A percentile compares a stretch with the other conserved stretches of the same genome.
Evolutionary conservation across 1,139 yeast genomes (phyloP).

Genomic region (Meyerozyma elateridarum): DNA sequence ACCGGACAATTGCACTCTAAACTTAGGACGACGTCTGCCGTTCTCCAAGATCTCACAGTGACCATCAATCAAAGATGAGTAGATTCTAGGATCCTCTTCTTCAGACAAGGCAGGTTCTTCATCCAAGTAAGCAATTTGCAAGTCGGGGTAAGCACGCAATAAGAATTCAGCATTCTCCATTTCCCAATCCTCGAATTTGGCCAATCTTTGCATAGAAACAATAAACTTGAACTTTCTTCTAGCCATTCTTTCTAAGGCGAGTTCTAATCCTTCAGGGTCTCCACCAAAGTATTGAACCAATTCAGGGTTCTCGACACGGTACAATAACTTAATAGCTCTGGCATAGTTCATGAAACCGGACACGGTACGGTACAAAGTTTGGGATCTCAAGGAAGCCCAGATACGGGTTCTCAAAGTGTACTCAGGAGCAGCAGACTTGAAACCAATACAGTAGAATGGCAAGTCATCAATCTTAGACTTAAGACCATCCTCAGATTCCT

Average conservation of each 20-base stretch:
- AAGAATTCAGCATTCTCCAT: constrained; percentile 97
- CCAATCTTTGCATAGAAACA: constrained; percentile 97
- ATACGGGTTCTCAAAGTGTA: constrained; percentile 97
- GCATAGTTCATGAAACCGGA: constrained; percentile 99
- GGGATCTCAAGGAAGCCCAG: constrained; percentile 98
- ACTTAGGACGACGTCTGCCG: constrained; percentile 98
- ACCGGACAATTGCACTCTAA: constrained; percentile 96
- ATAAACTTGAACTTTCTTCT: constrained; percentile 97
- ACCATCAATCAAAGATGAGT: constrained; percentile 95
- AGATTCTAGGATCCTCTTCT: constrained; percentile 97
- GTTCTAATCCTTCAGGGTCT: constrained; percentile 90
- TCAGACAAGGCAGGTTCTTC: constrained; percentile 87
- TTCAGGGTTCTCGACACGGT: constrained; percentile 98
- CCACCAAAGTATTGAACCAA: constrained; percentile 98
- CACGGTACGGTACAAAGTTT: constrained; percentile 95
- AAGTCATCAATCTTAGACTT: constrained; percentile 92
- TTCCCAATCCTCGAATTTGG: constrained; percentile 96
- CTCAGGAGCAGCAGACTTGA: constrained; percentile 99
- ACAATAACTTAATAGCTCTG: constrained; percentile 92
- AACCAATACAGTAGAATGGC: constrained; percentile 98
- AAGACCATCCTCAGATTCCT: constrained; percentile 61
- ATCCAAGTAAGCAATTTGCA: constrained; percentile 96
- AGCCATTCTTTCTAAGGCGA: constrained; percentile 98
- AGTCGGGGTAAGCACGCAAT: constrained; percentile 96
- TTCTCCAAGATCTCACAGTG: constrained; percentile 97